These are phyloP conservation scores for Solanum okadae DNA, from an alignment of 257 asterid species.

Conservation along the genomic window DNA sequence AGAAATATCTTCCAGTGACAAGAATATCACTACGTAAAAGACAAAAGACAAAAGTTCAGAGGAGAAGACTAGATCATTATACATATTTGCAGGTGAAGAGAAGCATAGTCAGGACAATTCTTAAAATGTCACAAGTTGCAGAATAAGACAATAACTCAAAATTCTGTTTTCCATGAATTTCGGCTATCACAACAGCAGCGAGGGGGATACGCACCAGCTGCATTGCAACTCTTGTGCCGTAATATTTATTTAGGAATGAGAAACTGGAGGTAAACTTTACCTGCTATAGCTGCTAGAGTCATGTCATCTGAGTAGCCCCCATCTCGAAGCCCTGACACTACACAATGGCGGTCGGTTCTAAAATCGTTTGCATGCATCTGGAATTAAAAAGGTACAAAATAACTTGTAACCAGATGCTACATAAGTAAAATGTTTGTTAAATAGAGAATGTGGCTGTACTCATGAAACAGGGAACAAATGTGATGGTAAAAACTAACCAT, in stretches of 20 bases:
- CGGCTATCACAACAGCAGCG: neutral
- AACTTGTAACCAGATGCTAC: neutral
- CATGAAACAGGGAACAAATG: conserved; percentile 2
- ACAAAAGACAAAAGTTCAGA: neutral
- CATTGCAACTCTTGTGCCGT: neutral
- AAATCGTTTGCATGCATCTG: conserved; percentile 99
- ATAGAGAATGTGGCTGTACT: neutral
- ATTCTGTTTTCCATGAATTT: neutral
- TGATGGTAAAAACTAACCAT: conserved; percentile 41
- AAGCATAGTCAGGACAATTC: neutral
- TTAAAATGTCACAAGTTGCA: neutral
- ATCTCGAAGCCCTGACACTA: conserved; percentile 79
- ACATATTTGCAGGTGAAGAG: neutral
- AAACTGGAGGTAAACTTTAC: conserved; percentile 19
- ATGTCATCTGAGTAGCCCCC: conserved; percentile 99
- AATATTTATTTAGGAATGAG: neutral
- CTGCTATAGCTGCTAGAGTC: conserved; percentile 97
- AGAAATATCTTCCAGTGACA: neutral
- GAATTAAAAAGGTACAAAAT: conserved; percentile 9
- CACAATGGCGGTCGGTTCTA: conserved; percentile 70
- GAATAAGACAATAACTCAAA: neutral
- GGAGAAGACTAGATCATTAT: neutral
- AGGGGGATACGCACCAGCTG: neutral
- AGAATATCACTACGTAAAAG: neutral
- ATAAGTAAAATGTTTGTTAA: neutral